Conservation (phyloP, 768 basidiomycete species). For the Mycena crocata region DNA sequence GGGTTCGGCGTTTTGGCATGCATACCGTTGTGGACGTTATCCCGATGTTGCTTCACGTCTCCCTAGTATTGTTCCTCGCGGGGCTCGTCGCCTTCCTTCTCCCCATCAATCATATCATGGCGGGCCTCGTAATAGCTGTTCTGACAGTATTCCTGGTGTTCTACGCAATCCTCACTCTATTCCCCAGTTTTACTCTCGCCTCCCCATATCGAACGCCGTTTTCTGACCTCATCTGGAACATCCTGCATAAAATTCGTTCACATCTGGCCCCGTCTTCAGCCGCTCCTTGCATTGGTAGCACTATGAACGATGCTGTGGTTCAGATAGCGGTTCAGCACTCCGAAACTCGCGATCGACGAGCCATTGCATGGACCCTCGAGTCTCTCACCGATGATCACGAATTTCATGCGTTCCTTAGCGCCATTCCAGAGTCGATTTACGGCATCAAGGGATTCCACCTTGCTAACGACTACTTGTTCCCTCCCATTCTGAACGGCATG, state of each 20-base stretch:
- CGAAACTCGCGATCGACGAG: background rate
- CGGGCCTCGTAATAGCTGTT: background rate
- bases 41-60: constrained; percentile 5
- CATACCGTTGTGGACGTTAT: constrained; percentile 14
- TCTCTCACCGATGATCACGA: background rate
- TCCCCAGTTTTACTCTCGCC: constrained; percentile 5
- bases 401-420: background rate
- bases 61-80: constrained; percentile 13
- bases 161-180: constrained; percentile 5
- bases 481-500: background rate
- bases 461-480: background rate
- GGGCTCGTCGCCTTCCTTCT: constrained; percentile 21
- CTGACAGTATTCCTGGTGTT: background rate
- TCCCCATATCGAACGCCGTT: constrained; percentile 26
- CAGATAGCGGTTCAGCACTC: background rate
- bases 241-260: background rate
- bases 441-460: background rate
- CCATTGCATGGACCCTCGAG: background rate
- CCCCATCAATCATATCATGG: constrained; percentile 10
- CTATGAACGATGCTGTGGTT: background rate
- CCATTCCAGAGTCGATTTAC: background rate
- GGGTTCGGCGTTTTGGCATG: constrained; percentile 9
- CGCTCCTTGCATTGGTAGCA: too few species aligned
- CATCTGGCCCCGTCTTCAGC: background rate
- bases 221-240: background rate